Base-by-base conservation (phyloP, 2,329 filamentous ascomycete genomes). In the Colletotrichum tamarilloi region DNA sequence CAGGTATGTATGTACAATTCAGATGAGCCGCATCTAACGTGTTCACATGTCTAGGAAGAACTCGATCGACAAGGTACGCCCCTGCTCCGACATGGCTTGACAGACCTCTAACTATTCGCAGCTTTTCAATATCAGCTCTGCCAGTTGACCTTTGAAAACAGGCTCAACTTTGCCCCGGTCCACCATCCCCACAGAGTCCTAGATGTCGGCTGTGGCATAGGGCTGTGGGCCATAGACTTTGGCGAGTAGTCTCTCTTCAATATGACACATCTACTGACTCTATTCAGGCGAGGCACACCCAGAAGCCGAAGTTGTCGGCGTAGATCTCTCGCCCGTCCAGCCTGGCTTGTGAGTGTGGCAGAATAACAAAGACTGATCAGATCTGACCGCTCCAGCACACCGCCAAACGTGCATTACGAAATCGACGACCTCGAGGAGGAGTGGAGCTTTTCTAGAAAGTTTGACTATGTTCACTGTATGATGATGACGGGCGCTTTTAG, bases 361-460 rank as follows among this genome's bases (percentile, higher is more conserved):
- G 26, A 26, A 26, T 26, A 4, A 26, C 26, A 26, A 26, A 26
- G 26, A 26, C 26, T 26, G n/a, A 28, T 16, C 35, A 22, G 32
- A 6, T n/a, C 67, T 77, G 58, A 77, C 58, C 49, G 19, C 12
- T 4, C 12, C 30, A 65, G 60, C n/a, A 67, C 77, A 60, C 86
- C 86, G 0, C 82, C 84, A 0, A 88, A 88, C 71, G 80, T 86
- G 55, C 78, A 78, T n/a, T 88, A 88, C 76, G 82, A 84, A 60
- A 77, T 84, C 67, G 91, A 93, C 78, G 91, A 93, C 77, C 88
- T 89, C 46, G 89, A 91, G 77, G 85, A 87, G 32, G 77, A 80
- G 35, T 85, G 84, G 84, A 81, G 84, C 76, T 84, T 81, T 68
- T 78, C 77, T 2, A 68, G 75, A 14, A 77, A 78, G 66, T 82